phyloP scores from a whole-genome alignment of 306 rosid genomes.

The Potentilla sterilis region DNA sequence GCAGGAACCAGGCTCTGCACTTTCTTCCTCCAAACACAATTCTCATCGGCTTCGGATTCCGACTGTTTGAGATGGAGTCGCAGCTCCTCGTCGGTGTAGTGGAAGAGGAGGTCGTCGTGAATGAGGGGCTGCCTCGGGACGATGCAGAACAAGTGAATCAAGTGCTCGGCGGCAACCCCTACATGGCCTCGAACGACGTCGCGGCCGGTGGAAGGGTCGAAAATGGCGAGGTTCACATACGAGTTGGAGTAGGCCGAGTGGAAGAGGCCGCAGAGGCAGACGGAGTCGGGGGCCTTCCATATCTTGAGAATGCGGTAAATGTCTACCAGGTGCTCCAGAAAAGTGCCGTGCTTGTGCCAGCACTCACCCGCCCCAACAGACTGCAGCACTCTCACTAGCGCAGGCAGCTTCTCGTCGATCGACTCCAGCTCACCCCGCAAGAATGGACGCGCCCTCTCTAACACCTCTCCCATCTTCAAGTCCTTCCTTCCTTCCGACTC shows the following conservation, averaged over 20 bases:
- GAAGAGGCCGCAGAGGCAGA: constrained; percentile 83
- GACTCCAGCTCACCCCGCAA: constrained; percentile 65
- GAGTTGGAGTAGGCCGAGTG: constrained; percentile 94
- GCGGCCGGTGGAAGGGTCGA: constrained; percentile 77
- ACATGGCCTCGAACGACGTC: constrained; percentile 57
- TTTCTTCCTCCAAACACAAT: constrained; percentile 62
- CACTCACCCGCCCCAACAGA: constrained; percentile 89
- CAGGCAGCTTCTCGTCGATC: constrained; percentile 50
- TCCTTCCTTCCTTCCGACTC: neutral
- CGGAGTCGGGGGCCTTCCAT: constrained; percentile 53
- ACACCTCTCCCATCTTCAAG: constrained; percentile 25
- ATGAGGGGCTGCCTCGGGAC: constrained; percentile 76
- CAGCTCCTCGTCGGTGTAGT: constrained; percentile 62
- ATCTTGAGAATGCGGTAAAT: constrained; percentile 64
- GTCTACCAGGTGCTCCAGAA: constrained; percentile 75
- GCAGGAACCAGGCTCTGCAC: constrained; percentile 52
- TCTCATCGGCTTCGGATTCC: constrained; percentile 19
- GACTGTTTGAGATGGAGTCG: constrained; percentile 51
- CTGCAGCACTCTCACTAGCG: constrained; percentile 45
- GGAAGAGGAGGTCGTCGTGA: constrained; percentile 74
- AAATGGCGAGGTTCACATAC: constrained; percentile 88
- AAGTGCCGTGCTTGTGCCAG: constrained; percentile 95
- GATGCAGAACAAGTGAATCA: constrained; percentile 71
- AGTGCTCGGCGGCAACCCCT: constrained; percentile 57
- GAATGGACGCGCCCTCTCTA: constrained; percentile 68